These are phyloP conservation scores for Suillus variegatus DNA, from an alignment of 768 basidiomycete species.

Conservation along the genomic window DNA sequence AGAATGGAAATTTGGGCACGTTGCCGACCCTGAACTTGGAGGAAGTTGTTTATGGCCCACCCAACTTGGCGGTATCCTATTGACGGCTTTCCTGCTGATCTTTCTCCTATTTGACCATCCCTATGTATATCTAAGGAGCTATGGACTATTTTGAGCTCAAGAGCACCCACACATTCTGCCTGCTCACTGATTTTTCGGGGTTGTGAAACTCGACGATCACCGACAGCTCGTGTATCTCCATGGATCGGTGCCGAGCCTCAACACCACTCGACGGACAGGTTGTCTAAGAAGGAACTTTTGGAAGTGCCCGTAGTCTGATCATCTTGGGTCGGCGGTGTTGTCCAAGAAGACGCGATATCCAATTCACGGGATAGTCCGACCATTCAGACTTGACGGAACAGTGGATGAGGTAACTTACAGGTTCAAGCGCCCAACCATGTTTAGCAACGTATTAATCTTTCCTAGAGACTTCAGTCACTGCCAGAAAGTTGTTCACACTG, in stretches of 20 bases:
- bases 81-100: background rate
- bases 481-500: background rate
- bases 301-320: background rate
- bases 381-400: background rate
- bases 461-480: background rate
- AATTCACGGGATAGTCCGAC: slow-evolving; percentile 5
- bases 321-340: background rate
- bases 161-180: too few relatives aligned
- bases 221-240: background rate
- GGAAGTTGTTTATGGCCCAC: background rate
- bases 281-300: background rate
- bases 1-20: background rate
- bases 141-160: background rate
- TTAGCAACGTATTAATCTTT: background rate
- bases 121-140: background rate
- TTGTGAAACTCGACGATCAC: background rate
- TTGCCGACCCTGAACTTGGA: background rate
- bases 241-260: background rate
- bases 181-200: background rate
- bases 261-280: background rate
- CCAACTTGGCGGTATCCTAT: background rate
- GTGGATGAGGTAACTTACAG: background rate
- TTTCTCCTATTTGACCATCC: background rate
- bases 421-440: background rate
- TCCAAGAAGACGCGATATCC: background rate